A percentile compares a stretch with the other conserved stretches of the same genome.
Conservation (phyloP, 129 eudicot species). For the Chrysanthemum seticuspe region DNA sequence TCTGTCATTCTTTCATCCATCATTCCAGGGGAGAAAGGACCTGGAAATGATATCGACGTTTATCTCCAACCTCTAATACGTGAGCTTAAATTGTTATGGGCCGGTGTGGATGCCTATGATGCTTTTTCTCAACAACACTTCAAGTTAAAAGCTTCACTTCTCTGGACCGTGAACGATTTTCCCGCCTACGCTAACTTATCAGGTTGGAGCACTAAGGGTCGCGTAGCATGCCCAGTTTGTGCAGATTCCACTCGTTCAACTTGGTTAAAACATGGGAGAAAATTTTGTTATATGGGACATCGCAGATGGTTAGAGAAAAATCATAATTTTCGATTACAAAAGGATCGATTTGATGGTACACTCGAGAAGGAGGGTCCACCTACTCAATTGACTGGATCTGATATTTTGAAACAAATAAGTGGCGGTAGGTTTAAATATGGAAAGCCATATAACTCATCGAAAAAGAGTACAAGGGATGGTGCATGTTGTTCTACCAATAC, state of each 20-base stretch:
- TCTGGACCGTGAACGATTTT: no score
- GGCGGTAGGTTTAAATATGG: neutral
- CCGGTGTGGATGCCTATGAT: neutral
- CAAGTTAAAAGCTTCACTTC: neutral
- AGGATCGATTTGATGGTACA: neutral
- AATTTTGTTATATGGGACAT: neutral
- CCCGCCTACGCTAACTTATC: no score
- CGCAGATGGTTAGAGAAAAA: no score
- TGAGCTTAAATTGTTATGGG: neutral
- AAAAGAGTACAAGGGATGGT: conserved; percentile 1
- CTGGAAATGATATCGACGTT: neutral
- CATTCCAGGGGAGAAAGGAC: neutral
- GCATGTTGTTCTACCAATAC: neutral
- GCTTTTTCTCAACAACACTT: neutral
- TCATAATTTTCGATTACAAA: no score
- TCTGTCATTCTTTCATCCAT: neutral
- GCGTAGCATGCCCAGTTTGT: neutral
- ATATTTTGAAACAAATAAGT: neutral
- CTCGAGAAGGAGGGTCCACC: neutral
- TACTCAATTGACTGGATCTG: neutral
- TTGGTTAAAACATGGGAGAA: neutral
- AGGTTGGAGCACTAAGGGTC: no score
- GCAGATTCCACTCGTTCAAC: neutral
- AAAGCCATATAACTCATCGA: neutral
- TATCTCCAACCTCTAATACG: neutral